Percentiles rank a stretch among this genome's conserved stretches.
Evolutionary conservation across 2,329 filamentous ascomycete genomes (phyloP).

Genomic region (Ascochyta clinopodiicola): DNA sequence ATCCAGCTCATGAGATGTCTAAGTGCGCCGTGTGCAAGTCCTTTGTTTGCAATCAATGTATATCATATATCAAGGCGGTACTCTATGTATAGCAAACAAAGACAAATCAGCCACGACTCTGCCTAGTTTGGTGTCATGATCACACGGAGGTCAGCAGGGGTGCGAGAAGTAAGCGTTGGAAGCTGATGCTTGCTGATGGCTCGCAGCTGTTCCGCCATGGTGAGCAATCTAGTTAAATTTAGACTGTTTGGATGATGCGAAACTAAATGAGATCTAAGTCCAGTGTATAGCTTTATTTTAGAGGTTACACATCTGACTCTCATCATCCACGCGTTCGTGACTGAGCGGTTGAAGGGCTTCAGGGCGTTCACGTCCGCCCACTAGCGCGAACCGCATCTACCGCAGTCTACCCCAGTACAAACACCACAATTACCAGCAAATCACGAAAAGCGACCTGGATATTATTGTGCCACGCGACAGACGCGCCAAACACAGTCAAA

Average conservation of each 20-base stretch:
- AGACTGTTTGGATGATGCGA: not conserved
- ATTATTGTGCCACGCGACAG: not conserved
- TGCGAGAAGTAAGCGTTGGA: not conserved
- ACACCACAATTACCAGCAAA: slow-evolving; percentile 3
- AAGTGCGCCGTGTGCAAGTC: not conserved
- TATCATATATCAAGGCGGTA: not conserved
- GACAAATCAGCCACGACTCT: not conserved
- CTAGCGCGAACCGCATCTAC: slow-evolving; percentile 20
- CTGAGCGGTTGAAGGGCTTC: not conserved
- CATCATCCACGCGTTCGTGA: not conserved
- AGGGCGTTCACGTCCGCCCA: not conserved
- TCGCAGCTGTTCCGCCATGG: not conserved
- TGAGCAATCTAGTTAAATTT: not conserved
- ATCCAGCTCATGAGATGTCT: not conserved
- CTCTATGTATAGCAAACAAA: not conserved
- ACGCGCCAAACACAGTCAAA: not conserved
- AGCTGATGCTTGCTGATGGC: not conserved
- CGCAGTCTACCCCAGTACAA: slow-evolving; percentile 11
- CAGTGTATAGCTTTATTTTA: not conserved
- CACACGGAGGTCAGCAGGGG: slow-evolving; percentile 1
- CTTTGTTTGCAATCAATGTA: slow-evolving; percentile 1
- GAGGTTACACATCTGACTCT: not conserved
- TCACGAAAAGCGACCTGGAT: not conserved
- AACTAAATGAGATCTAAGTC: no score
- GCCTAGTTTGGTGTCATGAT: not conserved